Percentiles rank a stretch among this genome's conserved stretches.
phyloP scores from a whole-genome alignment of 768 basidiomycete species.

The Pisolithus microcarpus region DNA sequence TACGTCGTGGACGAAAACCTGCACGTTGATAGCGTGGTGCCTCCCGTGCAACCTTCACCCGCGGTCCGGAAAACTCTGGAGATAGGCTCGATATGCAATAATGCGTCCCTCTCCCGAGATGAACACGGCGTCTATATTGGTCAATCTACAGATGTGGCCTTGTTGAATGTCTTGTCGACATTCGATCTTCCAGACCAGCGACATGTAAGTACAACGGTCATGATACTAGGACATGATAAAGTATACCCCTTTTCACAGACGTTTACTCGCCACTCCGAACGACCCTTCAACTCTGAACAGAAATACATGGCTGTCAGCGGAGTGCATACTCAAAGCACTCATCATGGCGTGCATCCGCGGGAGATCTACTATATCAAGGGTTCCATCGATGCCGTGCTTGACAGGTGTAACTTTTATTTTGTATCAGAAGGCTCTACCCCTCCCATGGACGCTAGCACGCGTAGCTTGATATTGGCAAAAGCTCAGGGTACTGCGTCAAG shows the following conservation, averaged over 20 bases:
- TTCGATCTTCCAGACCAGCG: conserved; percentile 69
- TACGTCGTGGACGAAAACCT: conserved; percentile 83
- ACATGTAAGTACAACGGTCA: conserved; percentile 38
- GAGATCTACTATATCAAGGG: conserved; percentile 92
- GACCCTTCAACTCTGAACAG: conserved; percentile 87
- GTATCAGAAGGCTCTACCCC: conserved; percentile 88
- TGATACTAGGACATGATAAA: not conserved
- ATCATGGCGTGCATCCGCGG: conserved; percentile 31
- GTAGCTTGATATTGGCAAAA: conserved; percentile 59
- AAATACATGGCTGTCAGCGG: conserved; percentile 94
- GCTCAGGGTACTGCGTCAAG: conserved; percentile 66
- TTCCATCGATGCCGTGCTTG: conserved; percentile 80
- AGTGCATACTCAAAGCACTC: conserved; percentile 34
- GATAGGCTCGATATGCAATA: conserved; percentile 87
- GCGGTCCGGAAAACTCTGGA: conserved; percentile 72
- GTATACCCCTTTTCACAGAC: conserved; percentile 32
- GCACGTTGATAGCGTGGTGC: conserved; percentile 45
- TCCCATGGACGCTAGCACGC: conserved; percentile 59
- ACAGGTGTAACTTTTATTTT: conserved; percentile 84
- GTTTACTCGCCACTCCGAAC: conserved; percentile 69
- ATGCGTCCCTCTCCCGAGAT: conserved; percentile 57
- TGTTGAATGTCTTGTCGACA: conserved; percentile 68
- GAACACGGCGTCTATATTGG: conserved; percentile 73
- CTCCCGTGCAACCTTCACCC: conserved; percentile 43
- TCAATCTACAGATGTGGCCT: conserved; percentile 89